Evolutionary conservation across 345 rosid species (phyloP), one percentile per base, ranked within the genome.

Genomic region (Syzygium aromaticum): DNA sequence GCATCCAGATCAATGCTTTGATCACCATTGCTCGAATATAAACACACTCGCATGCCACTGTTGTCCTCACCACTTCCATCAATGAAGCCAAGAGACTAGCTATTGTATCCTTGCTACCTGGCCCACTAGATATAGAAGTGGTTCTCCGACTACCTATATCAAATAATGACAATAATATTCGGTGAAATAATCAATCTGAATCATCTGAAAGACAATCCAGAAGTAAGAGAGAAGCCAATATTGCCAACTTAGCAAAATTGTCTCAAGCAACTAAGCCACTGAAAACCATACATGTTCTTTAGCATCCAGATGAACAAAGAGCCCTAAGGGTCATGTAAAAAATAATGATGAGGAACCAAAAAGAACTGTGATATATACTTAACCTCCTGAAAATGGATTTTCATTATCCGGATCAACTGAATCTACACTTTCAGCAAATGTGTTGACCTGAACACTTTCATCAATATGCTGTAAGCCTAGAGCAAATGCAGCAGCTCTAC

Each of bases 1-100:
- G 99, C 99, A 98, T 98, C 99, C 99, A 98, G 91, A 98, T 96
- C 95, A 98, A 93, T 89, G 99, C 99, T 93, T 98, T 98, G 93
- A 98, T 94, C 86, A 98, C 99, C 98, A 98, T 96, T 87, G 95
- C 98, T 87, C 99, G 96, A 89, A 98, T 97, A 93, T 95, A 98
- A 86, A 98, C 99, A 87, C 99, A 98, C 91, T 98, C 99, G 52
- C 99, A 98, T 86, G 99, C 99, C 73, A 98, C 98, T 86, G 99
- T 98, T 90, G 99, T 98, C 86, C 99, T 94, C 86, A 98, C 99
- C 38, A 98, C 98, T 94, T 98, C 99, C 99, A 96, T 94, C 87
- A 98, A 88, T 53, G 99, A 96, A 89, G 99, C 99, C 88, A 98
- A 89, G 88, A 98, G 92, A 86, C 98, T 91, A 67, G 99, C 96